These are phyloP conservation scores for Neofusicoccum kwambonambiense DNA, from an alignment of 2,329 filamentous ascomycete genomes.

Conservation along the genomic window DNA sequence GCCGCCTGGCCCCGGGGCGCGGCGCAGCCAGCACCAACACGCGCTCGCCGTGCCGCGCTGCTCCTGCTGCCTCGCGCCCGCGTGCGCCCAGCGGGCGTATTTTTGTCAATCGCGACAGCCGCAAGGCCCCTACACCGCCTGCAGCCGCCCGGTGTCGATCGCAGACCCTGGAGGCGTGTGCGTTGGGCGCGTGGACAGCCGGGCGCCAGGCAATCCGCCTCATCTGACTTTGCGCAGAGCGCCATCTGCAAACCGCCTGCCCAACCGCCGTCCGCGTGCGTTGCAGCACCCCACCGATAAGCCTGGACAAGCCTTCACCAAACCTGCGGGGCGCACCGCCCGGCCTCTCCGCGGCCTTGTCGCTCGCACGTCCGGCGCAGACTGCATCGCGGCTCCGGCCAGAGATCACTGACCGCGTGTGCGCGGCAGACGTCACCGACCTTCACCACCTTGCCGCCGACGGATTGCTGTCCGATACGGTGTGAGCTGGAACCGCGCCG, in stretches of 20 bases:
- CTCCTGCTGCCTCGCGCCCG: too few relatives aligned
- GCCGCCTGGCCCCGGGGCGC: too few relatives aligned
- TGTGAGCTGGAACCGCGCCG: background rate
- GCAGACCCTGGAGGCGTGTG: conserved; percentile 3
- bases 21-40: too few relatives aligned
- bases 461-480: background rate
- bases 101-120: conserved; percentile 4
- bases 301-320: background rate
- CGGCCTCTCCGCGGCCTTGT: background rate
- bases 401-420: background rate
- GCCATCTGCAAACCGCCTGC: background rate
- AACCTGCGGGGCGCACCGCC: background rate
- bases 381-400: background rate
- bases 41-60: too few relatives aligned
- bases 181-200: background rate
- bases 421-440: background rate
- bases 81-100: background rate
- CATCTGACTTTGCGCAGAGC: background rate
- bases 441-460: background rate
- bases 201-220: background rate
- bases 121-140: conserved; percentile 5
- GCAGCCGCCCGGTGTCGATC: background rate
- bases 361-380: background rate
- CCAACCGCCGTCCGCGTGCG: background rate
- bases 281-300: background rate